A percentile compares a stretch with the other conserved stretches of the same genome.
phyloP scores from a whole-genome alignment of 208 protist species.

The Tetramitus jugosus region DNA sequence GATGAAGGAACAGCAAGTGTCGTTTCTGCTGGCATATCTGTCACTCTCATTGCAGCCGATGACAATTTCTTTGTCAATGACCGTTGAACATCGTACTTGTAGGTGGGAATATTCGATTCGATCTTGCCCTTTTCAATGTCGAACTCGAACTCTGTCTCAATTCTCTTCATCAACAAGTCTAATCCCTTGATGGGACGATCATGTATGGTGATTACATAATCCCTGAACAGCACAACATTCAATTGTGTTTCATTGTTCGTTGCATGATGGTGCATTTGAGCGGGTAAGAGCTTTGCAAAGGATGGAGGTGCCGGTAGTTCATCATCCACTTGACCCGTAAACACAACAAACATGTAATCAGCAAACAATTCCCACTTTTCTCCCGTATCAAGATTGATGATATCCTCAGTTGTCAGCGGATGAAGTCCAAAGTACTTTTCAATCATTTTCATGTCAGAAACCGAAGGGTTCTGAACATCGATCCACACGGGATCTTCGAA shows the following conservation, averaged over 20 bases:
- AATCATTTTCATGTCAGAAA: no score
- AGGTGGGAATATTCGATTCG: no score
- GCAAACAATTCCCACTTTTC: conserved; percentile 11
- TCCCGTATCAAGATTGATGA: neutral
- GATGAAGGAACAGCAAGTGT: no score
- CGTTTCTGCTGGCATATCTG: no score
- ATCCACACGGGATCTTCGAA: no score
- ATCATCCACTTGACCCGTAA: conserved; percentile 10
- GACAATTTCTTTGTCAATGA: no score
- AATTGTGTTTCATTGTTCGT: neutral
- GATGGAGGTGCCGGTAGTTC: neutral
- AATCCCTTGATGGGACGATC: neutral
- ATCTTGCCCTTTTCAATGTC: neutral
- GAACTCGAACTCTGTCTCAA: conserved; percentile 7
- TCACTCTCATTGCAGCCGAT: no score
- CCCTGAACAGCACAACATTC: neutral
- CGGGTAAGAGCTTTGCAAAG: no score
- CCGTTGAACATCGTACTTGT: no score
- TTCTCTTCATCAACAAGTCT: conserved; percentile 6
- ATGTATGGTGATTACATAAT: neutral
- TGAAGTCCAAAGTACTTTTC: no score
- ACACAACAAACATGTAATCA: neutral
- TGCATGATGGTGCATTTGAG: neutral
- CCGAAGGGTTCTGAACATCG: no score
- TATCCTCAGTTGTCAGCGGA: neutral